Percentiles rank a stretch among this genome's conserved stretches.
These are phyloP conservation scores for Dichotomocladium elegans DNA, from an alignment of 371 early-diverging fungal species.

Conservation along the genomic window DNA sequence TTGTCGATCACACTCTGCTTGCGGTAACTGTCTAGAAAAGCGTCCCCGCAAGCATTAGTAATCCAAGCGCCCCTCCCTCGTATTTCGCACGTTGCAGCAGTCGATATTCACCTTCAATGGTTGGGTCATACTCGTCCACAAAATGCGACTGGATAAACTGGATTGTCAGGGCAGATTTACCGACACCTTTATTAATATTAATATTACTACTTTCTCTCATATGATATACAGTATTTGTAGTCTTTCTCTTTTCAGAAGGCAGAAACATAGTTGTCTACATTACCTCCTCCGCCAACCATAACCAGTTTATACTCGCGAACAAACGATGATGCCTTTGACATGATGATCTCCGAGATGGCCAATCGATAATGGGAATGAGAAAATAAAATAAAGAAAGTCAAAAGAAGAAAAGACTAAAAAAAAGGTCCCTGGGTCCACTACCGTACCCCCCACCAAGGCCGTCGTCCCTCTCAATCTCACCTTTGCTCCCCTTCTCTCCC, in stretches of 20 bases:
- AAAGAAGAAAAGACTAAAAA: no score
- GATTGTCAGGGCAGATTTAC: constrained; percentile 86
- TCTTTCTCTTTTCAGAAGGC: no score
- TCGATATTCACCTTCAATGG: constrained; percentile 69
- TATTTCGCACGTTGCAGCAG: background rate
- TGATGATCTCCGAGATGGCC: background rate
- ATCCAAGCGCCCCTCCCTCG: background rate
- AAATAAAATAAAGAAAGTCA: constrained; percentile 1
- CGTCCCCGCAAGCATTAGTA: background rate
- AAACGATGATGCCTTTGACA: constrained; percentile 52
- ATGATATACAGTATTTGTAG: no score
- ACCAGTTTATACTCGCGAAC: constrained; percentile 76
- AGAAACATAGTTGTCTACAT: background rate
- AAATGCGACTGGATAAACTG: constrained; percentile 90
- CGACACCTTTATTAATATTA: constrained; percentile 64
- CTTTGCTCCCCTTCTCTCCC: background rate
- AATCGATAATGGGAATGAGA: background rate
- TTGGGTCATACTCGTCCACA: constrained; percentile 92
- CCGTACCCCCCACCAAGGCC: no score
- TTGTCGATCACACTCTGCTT: constrained; percentile 85
- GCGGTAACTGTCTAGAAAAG: constrained; percentile 78
- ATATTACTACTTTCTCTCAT: no score
- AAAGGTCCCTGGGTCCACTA: no score
- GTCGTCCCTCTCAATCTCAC: background rate
- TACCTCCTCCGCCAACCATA: constrained; percentile 86